These are phyloP conservation scores for Myriangium duriaei DNA, from an alignment of 2,329 filamentous ascomycete genomes.

Conservation along the genomic window DNA sequence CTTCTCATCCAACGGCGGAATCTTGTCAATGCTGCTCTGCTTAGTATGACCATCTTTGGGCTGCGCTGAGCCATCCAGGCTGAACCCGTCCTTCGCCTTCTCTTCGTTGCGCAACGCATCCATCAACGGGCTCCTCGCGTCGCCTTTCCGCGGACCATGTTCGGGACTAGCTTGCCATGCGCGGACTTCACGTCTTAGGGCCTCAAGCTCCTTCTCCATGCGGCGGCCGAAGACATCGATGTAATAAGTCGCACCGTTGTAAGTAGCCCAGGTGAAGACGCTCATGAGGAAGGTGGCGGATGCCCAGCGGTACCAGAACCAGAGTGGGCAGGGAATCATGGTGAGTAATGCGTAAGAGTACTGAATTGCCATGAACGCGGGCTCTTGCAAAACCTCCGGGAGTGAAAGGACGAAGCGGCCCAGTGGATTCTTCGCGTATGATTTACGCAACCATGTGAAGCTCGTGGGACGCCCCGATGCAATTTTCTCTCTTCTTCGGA, in stretches of 20 bases:
- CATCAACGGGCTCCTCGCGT: slow-evolving; percentile 10
- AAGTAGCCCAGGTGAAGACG: slow-evolving; percentile 90
- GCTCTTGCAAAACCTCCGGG: slow-evolving; percentile 64
- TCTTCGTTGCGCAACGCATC: slow-evolving; percentile 5
- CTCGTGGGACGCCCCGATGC: slow-evolving; percentile 89
- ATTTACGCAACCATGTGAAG: slow-evolving; percentile 91
- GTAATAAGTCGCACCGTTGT: slow-evolving; percentile 95
- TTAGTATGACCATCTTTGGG: slow-evolving; percentile 8
- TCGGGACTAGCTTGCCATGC: slow-evolving; percentile 59
- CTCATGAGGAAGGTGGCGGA: slow-evolving; percentile 63
- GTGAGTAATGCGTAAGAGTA: slow-evolving; percentile 82
- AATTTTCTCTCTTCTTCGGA: slow-evolving; percentile 90
- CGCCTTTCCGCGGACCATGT: slow-evolving; percentile 1
- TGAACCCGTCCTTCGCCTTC: slow-evolving; percentile 9
- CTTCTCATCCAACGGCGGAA: slow-evolving; percentile 39
- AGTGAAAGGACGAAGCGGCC: slow-evolving; percentile 73
- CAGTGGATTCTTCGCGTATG: slow-evolving; percentile 81
- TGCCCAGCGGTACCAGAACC: slow-evolving; percentile 81
- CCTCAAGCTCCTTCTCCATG: slow-evolving; percentile 91
- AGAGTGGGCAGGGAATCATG: slow-evolving; percentile 87
- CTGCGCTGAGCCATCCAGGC: slow-evolving; percentile 1
- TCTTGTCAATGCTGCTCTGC: slow-evolving; percentile 37
- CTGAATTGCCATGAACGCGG: slow-evolving; percentile 92
- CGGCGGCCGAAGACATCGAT: slow-evolving; percentile 95
- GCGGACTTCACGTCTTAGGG: slow-evolving; percentile 73